Evolutionary conservation across 805 yeast genomes (phyloP).

Genomic region (Zygotorulaspora chibaensis): DNA sequence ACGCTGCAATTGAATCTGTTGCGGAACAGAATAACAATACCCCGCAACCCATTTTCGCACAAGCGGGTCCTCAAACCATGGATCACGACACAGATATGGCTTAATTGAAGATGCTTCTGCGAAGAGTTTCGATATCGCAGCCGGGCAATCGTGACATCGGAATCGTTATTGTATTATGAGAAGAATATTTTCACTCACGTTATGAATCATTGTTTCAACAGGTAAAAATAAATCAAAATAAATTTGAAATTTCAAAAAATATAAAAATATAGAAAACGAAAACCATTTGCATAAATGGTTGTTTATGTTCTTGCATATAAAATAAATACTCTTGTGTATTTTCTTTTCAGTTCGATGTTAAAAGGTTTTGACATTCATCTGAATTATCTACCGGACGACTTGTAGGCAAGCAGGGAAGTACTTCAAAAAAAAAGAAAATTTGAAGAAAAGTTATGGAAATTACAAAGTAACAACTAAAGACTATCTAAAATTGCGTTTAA

Average conservation of each 20-base stretch:
- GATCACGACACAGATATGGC: slow-evolving; percentile 31
- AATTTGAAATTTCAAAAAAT: slow-evolving; percentile 16
- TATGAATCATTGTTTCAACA: background rate
- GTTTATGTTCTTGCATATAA: slow-evolving; percentile 10
- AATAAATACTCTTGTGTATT: background rate
- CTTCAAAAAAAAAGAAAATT: no score
- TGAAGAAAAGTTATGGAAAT: background rate
- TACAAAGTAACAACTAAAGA: slow-evolving; percentile 2
- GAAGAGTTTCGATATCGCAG: no score
- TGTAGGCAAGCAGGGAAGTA: no score
- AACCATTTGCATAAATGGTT: slow-evolving; percentile 30
- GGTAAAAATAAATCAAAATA: background rate
- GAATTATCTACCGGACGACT: no score
- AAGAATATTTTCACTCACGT: background rate
- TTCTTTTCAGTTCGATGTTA: background rate
- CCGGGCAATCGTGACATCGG: background rate
- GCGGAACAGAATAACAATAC: slow-evolving; percentile 42
- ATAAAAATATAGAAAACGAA: slow-evolving; percentile 7
- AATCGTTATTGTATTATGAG: background rate
- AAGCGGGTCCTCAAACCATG: slow-evolving; percentile 4
- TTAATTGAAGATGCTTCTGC: slow-evolving; percentile 3
- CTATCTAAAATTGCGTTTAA: slow-evolving; percentile 39
- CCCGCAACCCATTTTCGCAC: slow-evolving; percentile 22
- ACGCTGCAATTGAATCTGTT: slow-evolving; percentile 66
- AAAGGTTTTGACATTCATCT: background rate